Percentiles rank a stretch among this genome's conserved stretches.
Evolutionary conservation across 768 basidiomycete genomes (phyloP).

Genomic region (Lentinus tigrinus): DNA sequence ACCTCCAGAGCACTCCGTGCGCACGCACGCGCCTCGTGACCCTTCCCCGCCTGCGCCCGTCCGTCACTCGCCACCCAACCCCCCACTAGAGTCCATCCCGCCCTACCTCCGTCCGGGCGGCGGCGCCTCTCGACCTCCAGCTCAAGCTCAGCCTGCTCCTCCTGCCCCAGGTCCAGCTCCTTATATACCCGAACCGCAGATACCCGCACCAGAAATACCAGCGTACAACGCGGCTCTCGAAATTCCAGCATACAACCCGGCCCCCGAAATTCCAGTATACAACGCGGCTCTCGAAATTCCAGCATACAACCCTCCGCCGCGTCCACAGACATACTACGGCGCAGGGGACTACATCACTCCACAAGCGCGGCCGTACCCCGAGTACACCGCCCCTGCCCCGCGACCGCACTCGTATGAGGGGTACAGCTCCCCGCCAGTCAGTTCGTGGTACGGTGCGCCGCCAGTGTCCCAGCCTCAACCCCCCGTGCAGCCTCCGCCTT

Average conservation of each 20-base stretch:
- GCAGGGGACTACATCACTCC: not conserved
- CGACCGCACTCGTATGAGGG: not conserved
- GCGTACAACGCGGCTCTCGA: slow-evolving; percentile 11
- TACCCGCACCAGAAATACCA: slow-evolving; percentile 9
- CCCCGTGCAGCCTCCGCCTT: not conserved
- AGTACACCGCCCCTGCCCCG: not conserved
- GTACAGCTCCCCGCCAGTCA: not conserved
- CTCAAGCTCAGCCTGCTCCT: not conserved
- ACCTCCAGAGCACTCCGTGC: slow-evolving; percentile 16
- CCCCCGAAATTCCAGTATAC: slow-evolving; percentile 12
- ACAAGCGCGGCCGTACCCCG: not conserved
- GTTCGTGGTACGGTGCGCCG: not conserved
- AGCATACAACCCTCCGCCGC: not conserved
- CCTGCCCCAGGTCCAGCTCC: not conserved
- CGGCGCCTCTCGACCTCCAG: not conserved
- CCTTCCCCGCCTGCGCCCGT: slow-evolving; percentile 11
- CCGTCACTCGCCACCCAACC: not conserved
- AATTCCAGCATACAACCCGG: slow-evolving; percentile 7
- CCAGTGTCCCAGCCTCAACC: not conserved
- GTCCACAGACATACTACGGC: not conserved
- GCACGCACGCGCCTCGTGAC: slow-evolving; percentile 1
- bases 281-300: not conserved
- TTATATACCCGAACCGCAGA: slow-evolving; percentile 10
- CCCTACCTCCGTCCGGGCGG: slow-evolving; percentile 6
- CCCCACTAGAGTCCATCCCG: not conserved